Base-by-base conservation (phyloP, 2,329 filamentous ascomycete species). In the Nemania sp. region DNA sequence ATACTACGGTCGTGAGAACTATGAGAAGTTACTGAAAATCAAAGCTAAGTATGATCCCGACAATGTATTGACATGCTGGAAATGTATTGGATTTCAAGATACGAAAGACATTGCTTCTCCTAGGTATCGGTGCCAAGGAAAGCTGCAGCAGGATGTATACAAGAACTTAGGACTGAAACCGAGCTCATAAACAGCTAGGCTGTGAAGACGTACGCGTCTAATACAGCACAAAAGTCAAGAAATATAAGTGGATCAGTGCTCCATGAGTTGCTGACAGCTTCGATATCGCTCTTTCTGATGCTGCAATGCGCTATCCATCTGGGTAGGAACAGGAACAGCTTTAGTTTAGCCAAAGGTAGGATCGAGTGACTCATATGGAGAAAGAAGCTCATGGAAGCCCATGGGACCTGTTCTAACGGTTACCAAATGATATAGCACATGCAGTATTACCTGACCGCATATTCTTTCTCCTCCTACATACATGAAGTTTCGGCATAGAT, bases 1-100 rank as follows among this genome's bases (percentile, higher is more conserved):
- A 24, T 57, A 57, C 26, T 61, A 54, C 39, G 58, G 58, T 7
- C 49, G 50, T 5, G 49, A 54, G 15, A 59, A 61, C 45, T 61
- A 61, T 31, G 52, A 56, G 24, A 57, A 41, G 23, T 11, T 61
- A 23, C 45, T 59, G 12, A 26, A 44, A 9, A 52, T 59, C 26
- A 61, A 61, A 47, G 47, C 53, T 12, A 58, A 59, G 41, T 61
- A 56, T 15, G 58, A 61, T 28, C 58, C 58, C 6, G 22, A 39
- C 17, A 54, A 54, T 24, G 41, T 61, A 14, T 41, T 61, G 9
- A 54, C 53, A 6, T 61, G 55, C 43, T 61, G 58, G 58, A 59
- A 59, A 41, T 59, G 56, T 23, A 56, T 60, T 15, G 57, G 57
- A 17, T 60, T 60, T 28, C 19, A 49, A 30, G 57, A 60, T 33